Evolutionary conservation across 2,329 filamentous ascomycete genomes (phyloP).

Genomic region (Camillea tinctor): DNA sequence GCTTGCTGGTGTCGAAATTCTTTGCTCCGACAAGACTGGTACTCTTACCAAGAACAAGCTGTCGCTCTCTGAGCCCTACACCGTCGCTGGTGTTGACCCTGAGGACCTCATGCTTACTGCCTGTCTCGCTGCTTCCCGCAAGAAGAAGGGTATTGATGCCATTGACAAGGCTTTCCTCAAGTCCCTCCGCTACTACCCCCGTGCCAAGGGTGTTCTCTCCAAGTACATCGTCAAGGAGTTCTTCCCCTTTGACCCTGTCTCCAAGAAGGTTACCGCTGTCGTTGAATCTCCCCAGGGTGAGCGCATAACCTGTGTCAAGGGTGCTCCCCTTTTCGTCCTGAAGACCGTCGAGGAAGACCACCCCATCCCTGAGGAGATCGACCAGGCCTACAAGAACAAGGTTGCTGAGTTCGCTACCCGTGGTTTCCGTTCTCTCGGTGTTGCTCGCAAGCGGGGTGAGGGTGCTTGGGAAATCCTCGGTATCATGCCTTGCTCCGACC

Average conservation of each 20-base stretch:
- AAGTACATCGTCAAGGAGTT: conserved; percentile 86
- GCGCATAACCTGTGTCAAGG: conserved; percentile 86
- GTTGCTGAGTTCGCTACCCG: conserved; percentile 88
- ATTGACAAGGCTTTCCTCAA: conserved; percentile 96
- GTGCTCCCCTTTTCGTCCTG: conserved; percentile 82
- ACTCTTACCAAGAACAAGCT: conserved; percentile 94
- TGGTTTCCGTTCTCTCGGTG: conserved; percentile 91
- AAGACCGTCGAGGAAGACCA: conserved; percentile 86
- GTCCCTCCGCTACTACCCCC: conserved; percentile 77
- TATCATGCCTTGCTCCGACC: conserved; percentile 93
- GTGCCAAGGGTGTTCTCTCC: conserved; percentile 74
- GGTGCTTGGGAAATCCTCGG: conserved; percentile 87
- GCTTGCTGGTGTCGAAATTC: conserved; percentile 86
- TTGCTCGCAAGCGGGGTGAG: conserved; percentile 83
- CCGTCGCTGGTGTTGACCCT: conserved; percentile 75
- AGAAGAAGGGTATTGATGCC: conserved; percentile 93
- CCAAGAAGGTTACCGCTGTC: conserved; percentile 85
- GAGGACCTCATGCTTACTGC: conserved; percentile 92
- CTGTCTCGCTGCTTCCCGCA: conserved; percentile 84
- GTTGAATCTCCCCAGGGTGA: conserved; percentile 83
- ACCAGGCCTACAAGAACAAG: conserved; percentile 87
- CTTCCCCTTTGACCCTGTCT: conserved; percentile 87
- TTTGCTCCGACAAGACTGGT: conserved; percentile 93
- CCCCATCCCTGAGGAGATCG: conserved; percentile 71
- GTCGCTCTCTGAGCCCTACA: conserved; percentile 81